Percentiles rank a stretch among this genome's conserved stretches.
Evolutionary conservation across 1,139 yeast genomes (phyloP).

Genomic region (Pichia sp.): DNA sequence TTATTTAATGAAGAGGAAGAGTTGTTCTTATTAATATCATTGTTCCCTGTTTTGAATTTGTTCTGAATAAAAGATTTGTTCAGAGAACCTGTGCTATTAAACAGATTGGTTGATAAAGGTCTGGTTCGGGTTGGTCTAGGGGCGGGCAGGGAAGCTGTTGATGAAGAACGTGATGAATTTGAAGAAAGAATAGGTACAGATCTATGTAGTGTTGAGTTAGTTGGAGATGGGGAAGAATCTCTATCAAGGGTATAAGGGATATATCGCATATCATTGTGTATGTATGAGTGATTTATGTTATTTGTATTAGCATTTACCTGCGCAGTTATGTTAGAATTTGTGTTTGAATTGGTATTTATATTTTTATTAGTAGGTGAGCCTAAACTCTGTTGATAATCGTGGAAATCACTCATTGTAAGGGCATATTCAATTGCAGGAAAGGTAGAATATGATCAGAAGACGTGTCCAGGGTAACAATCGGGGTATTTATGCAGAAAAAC

Average conservation of each 20-base stretch:
- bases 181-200: neutral
- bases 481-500: too few relatives aligned
- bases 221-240: conserved; percentile 14
- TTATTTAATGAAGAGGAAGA: neutral
- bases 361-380: too few relatives aligned
- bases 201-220: neutral
- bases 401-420: too few relatives aligned
- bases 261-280: neutral
- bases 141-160: conserved; percentile 5
- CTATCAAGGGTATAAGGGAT: conserved; percentile 1
- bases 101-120: conserved; percentile 4
- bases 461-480: too few relatives aligned
- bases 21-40: neutral
- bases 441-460: too few relatives aligned
- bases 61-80: neutral
- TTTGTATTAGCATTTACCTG: too few relatives aligned
- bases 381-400: too few relatives aligned
- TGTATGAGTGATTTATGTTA: neutral
- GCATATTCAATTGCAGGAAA: too few relatives aligned
- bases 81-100: neutral
- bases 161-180: conserved; percentile 2
- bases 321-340: too few relatives aligned
- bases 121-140: conserved; percentile 8
- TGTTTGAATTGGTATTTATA: too few relatives aligned
- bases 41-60: neutral